Percentiles rank a stretch among this genome's conserved stretches.
phyloP scores from a whole-genome alignment of 2,329 filamentous ascomycete genomes.

The Aschersonia sp. region DNA sequence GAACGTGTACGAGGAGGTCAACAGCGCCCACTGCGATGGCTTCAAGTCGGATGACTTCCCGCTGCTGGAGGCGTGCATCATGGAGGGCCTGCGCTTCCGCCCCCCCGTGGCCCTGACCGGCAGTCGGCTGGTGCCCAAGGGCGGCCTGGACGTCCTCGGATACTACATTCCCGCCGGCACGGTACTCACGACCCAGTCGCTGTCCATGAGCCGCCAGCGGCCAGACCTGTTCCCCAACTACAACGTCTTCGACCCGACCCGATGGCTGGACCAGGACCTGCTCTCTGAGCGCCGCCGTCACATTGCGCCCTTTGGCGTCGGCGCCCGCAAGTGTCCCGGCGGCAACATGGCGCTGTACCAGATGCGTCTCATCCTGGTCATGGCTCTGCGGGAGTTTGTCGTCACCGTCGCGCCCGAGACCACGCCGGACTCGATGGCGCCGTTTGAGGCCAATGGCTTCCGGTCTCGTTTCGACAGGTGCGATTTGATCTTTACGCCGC shows the following conservation, averaged over 20 bases:
- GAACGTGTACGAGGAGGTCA: constrained; percentile 5
- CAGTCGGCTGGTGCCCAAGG: constrained; percentile 6
- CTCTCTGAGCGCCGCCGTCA: constrained; percentile 3
- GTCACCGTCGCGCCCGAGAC: constrained; percentile 6
- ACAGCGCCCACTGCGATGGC: neutral
- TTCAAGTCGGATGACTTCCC: constrained; percentile 2
- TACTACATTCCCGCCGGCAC: constrained; percentile 7
- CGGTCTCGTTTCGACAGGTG: constrained; percentile 6
- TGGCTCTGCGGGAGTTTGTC: constrained; percentile 1
- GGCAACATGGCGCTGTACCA: constrained; percentile 7
- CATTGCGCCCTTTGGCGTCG: constrained; percentile 4
- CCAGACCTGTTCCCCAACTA: constrained; percentile 8
- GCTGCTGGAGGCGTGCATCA: constrained; percentile 8
- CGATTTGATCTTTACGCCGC: constrained; percentile 6
- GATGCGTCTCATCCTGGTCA: constrained; percentile 6
- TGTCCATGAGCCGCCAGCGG: constrained; percentile 8
- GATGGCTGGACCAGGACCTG: constrained; percentile 4
- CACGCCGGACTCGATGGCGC: constrained; percentile 6
- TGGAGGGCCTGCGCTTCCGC: constrained; percentile 7
- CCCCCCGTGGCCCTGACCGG: constrained; percentile 8
- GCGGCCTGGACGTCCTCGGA: constrained; percentile 6
- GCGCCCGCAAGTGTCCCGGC: constrained; percentile 6
- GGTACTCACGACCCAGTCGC: constrained; percentile 8
- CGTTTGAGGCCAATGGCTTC: constrained; percentile 8
- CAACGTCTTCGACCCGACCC: constrained; percentile 6